phyloP scores from a whole-genome alignment of 2,329 filamentous ascomycete species.

The Alternaria brassicicola region DNA sequence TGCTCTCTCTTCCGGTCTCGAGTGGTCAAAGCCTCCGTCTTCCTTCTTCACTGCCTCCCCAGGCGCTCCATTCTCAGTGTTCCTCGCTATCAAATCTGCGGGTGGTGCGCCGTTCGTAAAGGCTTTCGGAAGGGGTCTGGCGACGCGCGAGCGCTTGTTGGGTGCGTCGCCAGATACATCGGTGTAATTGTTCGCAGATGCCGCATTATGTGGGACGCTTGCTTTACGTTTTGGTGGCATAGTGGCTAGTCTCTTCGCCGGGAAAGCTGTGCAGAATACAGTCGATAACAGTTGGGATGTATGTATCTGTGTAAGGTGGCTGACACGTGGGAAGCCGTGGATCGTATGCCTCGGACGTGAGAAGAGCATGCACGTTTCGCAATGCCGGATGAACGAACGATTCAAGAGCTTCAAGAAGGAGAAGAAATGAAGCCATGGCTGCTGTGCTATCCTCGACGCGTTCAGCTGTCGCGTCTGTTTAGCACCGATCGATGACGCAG shows the following conservation, averaged over 20 bases:
- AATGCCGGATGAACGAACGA: neutral
- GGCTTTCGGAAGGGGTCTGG: constrained; percentile 37
- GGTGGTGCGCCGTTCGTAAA: constrained; percentile 22
- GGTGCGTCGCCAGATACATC: constrained; percentile 40
- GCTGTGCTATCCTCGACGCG: constrained; percentile 13
- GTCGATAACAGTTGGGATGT: neutral
- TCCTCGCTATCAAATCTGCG: constrained; percentile 14
- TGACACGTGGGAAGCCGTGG: neutral
- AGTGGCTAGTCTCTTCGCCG: neutral
- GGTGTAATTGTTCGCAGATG: constrained; percentile 42
- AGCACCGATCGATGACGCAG: constrained; percentile 39
- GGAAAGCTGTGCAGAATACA: neutral
- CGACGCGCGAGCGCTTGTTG: constrained; percentile 47
- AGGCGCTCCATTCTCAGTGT: constrained; percentile 25
- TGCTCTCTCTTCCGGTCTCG: constrained; percentile 45
- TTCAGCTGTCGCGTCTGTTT: constrained; percentile 17
- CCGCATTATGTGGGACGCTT: constrained; percentile 41
- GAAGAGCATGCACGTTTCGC: neutral
- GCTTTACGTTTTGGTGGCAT: constrained; percentile 32
- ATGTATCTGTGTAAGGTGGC: neutral
- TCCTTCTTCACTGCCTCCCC: constrained; percentile 17
- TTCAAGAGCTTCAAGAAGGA: neutral
- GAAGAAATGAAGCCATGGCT: neutral
- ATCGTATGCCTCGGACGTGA: neutral
- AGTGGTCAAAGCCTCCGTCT: constrained; percentile 41